A percentile compares a stretch with the other conserved stretches of the same genome.
Evolutionary conservation across 257 asterid species (phyloP).

Genomic region (Leonotis leonurus): DNA sequence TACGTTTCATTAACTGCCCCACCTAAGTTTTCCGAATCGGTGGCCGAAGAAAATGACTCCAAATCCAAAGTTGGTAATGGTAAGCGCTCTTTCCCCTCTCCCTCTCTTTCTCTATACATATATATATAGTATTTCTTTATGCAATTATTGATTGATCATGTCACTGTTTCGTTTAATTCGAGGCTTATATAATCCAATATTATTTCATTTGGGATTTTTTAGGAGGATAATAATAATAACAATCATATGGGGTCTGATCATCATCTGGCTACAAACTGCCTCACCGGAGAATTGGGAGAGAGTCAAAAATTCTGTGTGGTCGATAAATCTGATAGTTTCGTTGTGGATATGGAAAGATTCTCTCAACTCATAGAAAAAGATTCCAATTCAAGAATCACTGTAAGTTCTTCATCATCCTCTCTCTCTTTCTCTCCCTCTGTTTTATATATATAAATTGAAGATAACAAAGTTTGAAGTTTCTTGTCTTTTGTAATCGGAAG

Average conservation of each 20-base stretch:
- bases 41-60: constrained; percentile 22
- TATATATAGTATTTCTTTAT: not conserved
- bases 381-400: constrained; percentile 51
- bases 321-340: constrained; percentile 50
- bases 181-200: not conserved
- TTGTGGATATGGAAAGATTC: constrained; percentile 63
- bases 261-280: constrained; percentile 17
- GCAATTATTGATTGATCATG: not conserved
- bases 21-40: constrained; percentile 7
- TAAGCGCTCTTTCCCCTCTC: not conserved
- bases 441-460: not conserved
- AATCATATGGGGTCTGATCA: constrained; percentile 34
- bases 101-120: no score
- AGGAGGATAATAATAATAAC: constrained; percentile 29
- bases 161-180: constrained; percentile 24
- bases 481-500: not conserved
- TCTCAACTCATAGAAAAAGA: constrained; percentile 49
- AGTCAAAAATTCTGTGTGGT: constrained; percentile 27
- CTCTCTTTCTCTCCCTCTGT: not conserved
- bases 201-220: no score
- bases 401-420: constrained; percentile 23
- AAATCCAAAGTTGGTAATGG: constrained; percentile 33
- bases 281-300: constrained; percentile 27
- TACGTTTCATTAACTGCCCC: constrained; percentile 15
- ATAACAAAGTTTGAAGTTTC: not conserved